These are phyloP conservation scores for Colletotrichum gloeosporioides DNA, from an alignment of 2,329 filamentous ascomycete species.

Conservation along the genomic window DNA sequence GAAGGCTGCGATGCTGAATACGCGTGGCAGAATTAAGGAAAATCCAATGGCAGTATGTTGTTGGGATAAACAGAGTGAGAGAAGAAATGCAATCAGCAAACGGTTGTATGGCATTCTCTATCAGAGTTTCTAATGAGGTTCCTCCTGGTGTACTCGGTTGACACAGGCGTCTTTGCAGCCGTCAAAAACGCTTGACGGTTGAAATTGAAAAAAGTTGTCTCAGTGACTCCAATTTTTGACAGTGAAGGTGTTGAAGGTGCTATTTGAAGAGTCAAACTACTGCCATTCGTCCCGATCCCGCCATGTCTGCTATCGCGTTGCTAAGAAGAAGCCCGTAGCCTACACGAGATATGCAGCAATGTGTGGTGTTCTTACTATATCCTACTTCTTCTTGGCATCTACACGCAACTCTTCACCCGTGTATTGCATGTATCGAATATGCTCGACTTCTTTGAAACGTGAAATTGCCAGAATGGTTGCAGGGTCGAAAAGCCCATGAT, in stretches of 20 bases:
- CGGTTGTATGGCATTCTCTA: background rate
- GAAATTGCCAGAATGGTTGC: background rate
- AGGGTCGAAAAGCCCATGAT: background rate
- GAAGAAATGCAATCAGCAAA: background rate
- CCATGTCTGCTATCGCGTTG: background rate
- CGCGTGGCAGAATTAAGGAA: background rate
- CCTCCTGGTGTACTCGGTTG: fast-evolving
- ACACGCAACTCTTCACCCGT: fast-evolving
- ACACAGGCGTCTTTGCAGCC: background rate
- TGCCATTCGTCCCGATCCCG: background rate
- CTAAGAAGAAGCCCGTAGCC: background rate
- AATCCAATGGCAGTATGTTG: background rate
- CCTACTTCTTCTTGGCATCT: background rate
- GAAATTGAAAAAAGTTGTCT: background rate
- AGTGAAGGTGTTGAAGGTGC: background rate
- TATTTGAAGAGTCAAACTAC: background rate
- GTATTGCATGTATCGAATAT: background rate
- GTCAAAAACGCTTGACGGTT: background rate
- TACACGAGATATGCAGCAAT: background rate
- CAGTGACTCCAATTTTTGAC: fast-evolving
- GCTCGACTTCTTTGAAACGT: background rate
- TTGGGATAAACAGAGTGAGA: background rate
- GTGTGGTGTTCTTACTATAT: background rate
- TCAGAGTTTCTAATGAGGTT: background rate
- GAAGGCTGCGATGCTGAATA: background rate